Conservation (phyloP, 1,139 yeast species). For the Taphrina confusa region DNA sequence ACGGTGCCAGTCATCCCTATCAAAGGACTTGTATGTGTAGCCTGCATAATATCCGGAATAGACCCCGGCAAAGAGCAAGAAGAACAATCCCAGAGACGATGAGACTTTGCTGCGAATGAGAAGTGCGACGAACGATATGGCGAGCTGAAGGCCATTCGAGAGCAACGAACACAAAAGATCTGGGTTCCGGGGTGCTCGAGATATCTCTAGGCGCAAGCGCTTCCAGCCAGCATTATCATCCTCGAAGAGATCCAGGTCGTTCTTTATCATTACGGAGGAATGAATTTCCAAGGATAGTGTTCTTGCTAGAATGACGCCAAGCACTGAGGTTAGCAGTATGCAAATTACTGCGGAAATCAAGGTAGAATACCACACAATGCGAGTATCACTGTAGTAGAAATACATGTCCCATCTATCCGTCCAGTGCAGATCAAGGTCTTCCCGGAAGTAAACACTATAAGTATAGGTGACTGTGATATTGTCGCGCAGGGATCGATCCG, state of each 20-base stretch:
- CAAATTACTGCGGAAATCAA: slow-evolving; percentile 66
- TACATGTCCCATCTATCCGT: slow-evolving; percentile 74
- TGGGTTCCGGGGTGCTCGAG: slow-evolving; percentile 55
- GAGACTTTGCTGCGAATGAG: slow-evolving; percentile 46
- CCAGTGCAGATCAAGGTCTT: slow-evolving; percentile 69
- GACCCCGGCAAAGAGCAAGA: slow-evolving; percentile 68
- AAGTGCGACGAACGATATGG: slow-evolving; percentile 40
- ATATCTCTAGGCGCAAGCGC: slow-evolving; percentile 57
- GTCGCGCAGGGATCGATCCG: slow-evolving; percentile 42
- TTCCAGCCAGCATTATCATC: slow-evolving; percentile 57
- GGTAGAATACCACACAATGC: slow-evolving; percentile 59
- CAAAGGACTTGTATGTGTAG: slow-evolving; percentile 58
- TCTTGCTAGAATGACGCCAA: slow-evolving; percentile 62
- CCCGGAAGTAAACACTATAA: slow-evolving; percentile 87
- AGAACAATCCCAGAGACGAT: slow-evolving; percentile 60
- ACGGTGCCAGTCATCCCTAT: slow-evolving; percentile 44
- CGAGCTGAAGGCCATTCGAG: slow-evolving; percentile 72
- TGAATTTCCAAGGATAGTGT: slow-evolving; percentile 54
- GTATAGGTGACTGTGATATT: slow-evolving; percentile 66
- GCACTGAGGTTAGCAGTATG: slow-evolving; percentile 59
- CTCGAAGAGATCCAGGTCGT: slow-evolving; percentile 26
- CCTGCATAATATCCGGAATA: slow-evolving; percentile 73
- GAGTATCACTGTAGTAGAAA: slow-evolving; percentile 56
- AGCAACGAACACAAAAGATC: slow-evolving; percentile 58
- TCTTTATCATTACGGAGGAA: slow-evolving; percentile 36